Evolutionary conservation across 2,329 filamentous ascomycete species (phyloP).

Genomic region (Alternaria postmessia): DNA sequence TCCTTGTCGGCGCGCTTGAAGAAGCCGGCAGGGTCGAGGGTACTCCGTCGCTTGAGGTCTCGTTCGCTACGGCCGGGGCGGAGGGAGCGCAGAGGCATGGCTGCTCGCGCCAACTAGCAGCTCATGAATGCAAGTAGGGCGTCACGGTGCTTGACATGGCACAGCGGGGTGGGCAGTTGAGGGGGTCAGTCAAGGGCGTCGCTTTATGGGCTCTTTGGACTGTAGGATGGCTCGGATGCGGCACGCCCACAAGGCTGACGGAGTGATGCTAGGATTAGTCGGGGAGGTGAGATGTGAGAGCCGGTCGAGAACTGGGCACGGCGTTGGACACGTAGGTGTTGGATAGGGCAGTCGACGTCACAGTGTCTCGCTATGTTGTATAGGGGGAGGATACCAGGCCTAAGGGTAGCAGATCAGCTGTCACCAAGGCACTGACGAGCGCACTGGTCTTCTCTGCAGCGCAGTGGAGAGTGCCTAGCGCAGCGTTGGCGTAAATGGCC

Average conservation of each 20-base stretch:
- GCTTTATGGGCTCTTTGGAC: slow-evolving; percentile 1
- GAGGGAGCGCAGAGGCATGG: slow-evolving; percentile 52
- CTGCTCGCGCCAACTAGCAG: slow-evolving; percentile 41
- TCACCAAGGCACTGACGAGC: slow-evolving; percentile 13
- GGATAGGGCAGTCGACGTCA: slow-evolving; percentile 8
- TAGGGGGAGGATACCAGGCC: slow-evolving; percentile 12
- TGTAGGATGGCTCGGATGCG: slow-evolving; percentile 20
- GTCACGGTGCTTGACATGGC: slow-evolving; percentile 46
- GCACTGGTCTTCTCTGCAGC: slow-evolving; percentile 20
- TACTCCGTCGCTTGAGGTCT: slow-evolving; percentile 55
- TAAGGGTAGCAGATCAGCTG: slow-evolving; percentile 8
- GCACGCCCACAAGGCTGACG: slow-evolving; percentile 25
- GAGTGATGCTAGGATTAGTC: slow-evolving; percentile 20
- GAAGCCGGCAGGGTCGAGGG: slow-evolving; percentile 51
- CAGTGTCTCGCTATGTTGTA: background rate
- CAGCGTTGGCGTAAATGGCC: slow-evolving; percentile 5
- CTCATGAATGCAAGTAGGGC: slow-evolving; percentile 45
- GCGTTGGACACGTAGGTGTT: slow-evolving; percentile 5
- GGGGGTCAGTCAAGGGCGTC: slow-evolving; percentile 13
- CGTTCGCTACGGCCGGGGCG: slow-evolving; percentile 51
- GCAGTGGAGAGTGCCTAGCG: slow-evolving; percentile 18
- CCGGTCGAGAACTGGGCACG: slow-evolving; percentile 5
- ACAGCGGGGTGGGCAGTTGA: slow-evolving; percentile 22
- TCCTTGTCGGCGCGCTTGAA: slow-evolving; percentile 47
- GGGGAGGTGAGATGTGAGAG: slow-evolving; percentile 17